Evolutionary conservation across 768 basidiomycete genomes (phyloP).

Genomic region (Lactarius deliciosus): DNA sequence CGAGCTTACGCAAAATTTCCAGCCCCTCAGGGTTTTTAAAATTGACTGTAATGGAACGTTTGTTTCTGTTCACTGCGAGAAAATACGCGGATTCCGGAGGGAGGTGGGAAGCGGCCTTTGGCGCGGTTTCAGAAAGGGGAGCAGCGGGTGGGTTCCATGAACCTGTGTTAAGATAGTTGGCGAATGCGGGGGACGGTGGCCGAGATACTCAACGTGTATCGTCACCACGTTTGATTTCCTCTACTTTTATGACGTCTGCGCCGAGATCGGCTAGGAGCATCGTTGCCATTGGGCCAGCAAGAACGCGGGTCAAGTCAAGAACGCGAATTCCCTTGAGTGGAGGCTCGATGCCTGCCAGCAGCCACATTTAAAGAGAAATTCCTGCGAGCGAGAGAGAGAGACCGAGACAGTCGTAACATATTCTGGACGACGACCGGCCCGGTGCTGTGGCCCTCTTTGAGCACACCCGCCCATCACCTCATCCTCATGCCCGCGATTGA

Average conservation of each 20-base stretch:
- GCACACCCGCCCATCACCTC: background rate
- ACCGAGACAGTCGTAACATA: background rate
- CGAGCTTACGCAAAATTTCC: conserved; percentile 68
- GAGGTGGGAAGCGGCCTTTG: conserved; percentile 57
- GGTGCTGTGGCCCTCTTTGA: background rate
- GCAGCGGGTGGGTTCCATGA: conserved; percentile 43
- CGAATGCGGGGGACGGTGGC: background rate
- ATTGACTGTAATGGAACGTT: conserved; percentile 86
- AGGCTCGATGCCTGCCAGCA: conserved; percentile 58
- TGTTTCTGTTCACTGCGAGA: conserved; percentile 84
- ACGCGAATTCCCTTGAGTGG: conserved; percentile 79
- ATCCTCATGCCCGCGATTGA: conserved; percentile 16
- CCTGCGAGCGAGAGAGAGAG: background rate
- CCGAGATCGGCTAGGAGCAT: conserved; percentile 93
- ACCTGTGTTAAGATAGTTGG: conserved; percentile 26
- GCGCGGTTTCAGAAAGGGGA: conserved; percentile 41
- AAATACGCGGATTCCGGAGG: conserved; percentile 95
- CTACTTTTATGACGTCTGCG: conserved; percentile 93
- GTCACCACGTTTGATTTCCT: conserved; percentile 77
- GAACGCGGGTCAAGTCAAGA: conserved; percentile 85
- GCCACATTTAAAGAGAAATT: conserved; percentile 10
- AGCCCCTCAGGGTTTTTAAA: conserved; percentile 79
- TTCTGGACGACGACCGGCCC: background rate
- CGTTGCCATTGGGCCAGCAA: conserved; percentile 91
- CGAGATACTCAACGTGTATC: conserved; percentile 67